Evolutionary conservation across 2,329 filamentous ascomycete genomes (phyloP).

Genomic region (Chrysoporthe austroafricana): DNA sequence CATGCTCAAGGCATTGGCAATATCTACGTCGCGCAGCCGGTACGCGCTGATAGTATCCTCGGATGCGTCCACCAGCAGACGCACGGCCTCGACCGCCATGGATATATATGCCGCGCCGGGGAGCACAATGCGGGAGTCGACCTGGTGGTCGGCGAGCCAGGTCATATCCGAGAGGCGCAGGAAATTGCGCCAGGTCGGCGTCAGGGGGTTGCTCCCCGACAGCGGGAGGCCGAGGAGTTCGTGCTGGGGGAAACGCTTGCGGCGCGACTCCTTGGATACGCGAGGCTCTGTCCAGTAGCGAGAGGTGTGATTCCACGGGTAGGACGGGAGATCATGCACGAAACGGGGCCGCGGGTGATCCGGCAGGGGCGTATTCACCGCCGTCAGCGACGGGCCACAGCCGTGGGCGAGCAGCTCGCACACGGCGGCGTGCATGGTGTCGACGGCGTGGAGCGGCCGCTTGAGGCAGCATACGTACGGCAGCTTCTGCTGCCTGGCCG

Average conservation of each 20-base stretch:
- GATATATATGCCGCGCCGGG: conserved; percentile 31
- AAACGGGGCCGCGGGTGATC: conserved; percentile 3
- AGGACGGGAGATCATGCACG: conserved; percentile 31
- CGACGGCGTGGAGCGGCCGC: not conserved
- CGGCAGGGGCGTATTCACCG: too few relatives aligned
- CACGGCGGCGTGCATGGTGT: not conserved
- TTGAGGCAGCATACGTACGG: not conserved
- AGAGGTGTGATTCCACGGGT: conserved; percentile 26
- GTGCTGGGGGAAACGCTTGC: conserved; percentile 40
- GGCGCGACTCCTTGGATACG: conserved; percentile 36
- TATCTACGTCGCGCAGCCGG: conserved; percentile 1
- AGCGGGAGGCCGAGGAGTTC: conserved; percentile 44
- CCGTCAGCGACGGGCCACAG: not conserved
- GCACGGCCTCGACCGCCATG: conserved; percentile 34
- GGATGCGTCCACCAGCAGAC: conserved; percentile 39
- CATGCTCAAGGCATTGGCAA: not conserved
- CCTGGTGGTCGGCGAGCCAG: conserved; percentile 29
- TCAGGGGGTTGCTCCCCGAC: conserved; percentile 35
- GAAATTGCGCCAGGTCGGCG: conserved; percentile 40
- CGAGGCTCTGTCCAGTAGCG: conserved; percentile 23
- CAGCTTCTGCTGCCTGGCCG: not conserved
- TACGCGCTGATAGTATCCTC: conserved; percentile 27
- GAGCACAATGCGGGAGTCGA: conserved; percentile 29
- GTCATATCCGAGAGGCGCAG: not conserved
- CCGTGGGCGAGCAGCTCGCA: not conserved